A percentile compares a stretch with the other conserved stretches of the same genome.
These are phyloP conservation scores for Mrakiaceae sp. DNA, from an alignment of 1,284 basidiomycete species.

Conservation along the genomic window DNA sequence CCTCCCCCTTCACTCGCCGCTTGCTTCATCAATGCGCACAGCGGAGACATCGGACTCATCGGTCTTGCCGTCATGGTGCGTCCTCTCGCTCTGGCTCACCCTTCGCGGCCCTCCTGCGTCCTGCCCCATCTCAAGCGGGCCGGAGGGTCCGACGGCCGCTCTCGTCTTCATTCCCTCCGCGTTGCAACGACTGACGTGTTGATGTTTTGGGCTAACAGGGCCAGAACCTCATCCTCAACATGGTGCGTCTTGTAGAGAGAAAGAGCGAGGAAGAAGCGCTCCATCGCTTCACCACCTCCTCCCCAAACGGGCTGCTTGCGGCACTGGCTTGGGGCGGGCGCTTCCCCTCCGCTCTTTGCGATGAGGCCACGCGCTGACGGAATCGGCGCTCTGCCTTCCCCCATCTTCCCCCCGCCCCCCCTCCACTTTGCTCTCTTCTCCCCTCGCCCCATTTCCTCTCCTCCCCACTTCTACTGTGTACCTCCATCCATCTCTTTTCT, in stretches of 20 bases:
- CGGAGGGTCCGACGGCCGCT: background rate
- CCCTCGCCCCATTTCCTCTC: background rate
- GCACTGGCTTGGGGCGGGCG: too few relatives aligned
- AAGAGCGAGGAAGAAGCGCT: too few relatives aligned
- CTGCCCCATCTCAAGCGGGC: background rate
- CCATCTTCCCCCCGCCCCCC: too few relatives aligned
- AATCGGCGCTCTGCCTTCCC: too few relatives aligned
- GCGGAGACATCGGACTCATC: constrained; percentile 17
- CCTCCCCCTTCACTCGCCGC: background rate
- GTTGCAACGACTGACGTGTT: background rate
- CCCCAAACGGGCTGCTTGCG: background rate
- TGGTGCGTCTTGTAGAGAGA: constrained; percentile 35
- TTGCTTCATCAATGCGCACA: background rate
- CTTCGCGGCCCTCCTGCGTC: background rate
- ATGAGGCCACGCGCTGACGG: too few relatives aligned
- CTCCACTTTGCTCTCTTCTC: background rate
- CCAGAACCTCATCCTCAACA: constrained; percentile 93
- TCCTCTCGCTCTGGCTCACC: constrained; percentile 15
- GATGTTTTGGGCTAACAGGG: constrained; percentile 43
- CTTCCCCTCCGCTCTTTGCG: too few relatives aligned
- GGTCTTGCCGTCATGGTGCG: constrained; percentile 83
- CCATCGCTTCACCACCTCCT: too few relatives aligned
- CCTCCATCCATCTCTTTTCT: background rate
- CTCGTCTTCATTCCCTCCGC: constrained; percentile 11
- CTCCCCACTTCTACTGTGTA: background rate